These are phyloP conservation scores for Aspergillus campestris DNA, from an alignment of 495 filamentous ascomycete genomes.

Conservation along the genomic window DNA sequence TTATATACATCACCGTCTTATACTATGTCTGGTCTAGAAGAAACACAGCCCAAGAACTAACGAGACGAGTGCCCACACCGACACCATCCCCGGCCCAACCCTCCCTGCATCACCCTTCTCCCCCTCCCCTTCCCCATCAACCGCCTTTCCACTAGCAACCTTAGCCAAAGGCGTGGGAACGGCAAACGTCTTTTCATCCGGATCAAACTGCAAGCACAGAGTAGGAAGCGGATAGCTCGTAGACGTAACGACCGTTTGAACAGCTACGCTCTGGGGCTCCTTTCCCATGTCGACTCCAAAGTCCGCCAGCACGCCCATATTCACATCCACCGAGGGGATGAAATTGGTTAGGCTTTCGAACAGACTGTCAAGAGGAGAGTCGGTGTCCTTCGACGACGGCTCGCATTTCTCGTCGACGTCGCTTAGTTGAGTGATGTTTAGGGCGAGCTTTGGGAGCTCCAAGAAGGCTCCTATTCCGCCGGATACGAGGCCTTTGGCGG, in stretches of 20 bases:
- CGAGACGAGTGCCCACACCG: background rate
- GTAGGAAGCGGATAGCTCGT: conserved; percentile 12
- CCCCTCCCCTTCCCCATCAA: background rate
- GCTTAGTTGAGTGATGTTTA: conserved; percentile 7
- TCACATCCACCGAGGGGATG: conserved; percentile 10
- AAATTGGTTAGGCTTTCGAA: conserved; percentile 13
- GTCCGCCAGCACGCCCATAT: conserved; percentile 12
- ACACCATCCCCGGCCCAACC: background rate
- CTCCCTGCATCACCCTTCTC: background rate
- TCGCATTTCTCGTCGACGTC: conserved; percentile 15
- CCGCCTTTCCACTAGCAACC: background rate
- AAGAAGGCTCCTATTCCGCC: conserved; percentile 18
- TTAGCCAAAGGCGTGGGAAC: background rate
- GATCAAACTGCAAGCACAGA: conserved; percentile 15
- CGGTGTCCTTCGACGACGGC: background rate
- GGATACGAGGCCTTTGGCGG: conserved; percentile 7
- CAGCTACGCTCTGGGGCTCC: background rate
- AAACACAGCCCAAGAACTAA: background rate
- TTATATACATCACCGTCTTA: too few species aligned
- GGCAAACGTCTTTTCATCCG: background rate
- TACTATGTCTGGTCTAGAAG: too few species aligned
- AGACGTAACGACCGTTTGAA: background rate
- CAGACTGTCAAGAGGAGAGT: background rate
- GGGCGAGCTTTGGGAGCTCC: conserved; percentile 13
- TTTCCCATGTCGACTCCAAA: conserved; percentile 4